Base-by-base conservation (phyloP, 83 land plant genomes). In the Diphasiastrum complanatum region DNA sequence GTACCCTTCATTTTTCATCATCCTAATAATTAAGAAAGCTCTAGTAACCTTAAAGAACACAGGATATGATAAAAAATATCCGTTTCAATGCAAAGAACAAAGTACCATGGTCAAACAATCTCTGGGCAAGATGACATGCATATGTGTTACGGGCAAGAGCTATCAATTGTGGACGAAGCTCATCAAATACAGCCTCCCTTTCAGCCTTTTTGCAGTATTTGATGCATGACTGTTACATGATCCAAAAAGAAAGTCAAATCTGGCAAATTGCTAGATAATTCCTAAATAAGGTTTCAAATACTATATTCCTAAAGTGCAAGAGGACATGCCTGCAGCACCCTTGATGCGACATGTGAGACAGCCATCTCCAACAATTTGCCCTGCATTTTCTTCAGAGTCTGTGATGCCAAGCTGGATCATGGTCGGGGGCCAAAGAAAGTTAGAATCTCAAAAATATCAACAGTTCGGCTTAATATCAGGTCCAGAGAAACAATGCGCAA, bases 331-430 rank as follows among this genome's bases (percentile, higher is more conserved):
- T 91, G 97, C 31, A 91, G 78, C 28, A 84, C 95, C 49, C 97
- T 93, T 26, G 97, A 82, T 22, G 83, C 71, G 41, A 84, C 76
- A 69, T 91, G 95, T 37, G 89, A 84, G 2, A 73, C 61, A 34
- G 87, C 90, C 80, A 91, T 91, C 63, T 84, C 93, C 35, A 71
- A 47, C n/a, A 79, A 75, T 64, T 87, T 91, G 26, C 95, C 97
- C 53, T 80, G 75, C 95, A 91, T 91, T 61, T 87, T 84, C 32
- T 68, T 45, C 55, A 91, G 19, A 18, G 78, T 80, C 70, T 86
- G 79, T 71, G 75, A 71, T 38, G 82, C 66, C 65, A 82, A 67
- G 72, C 88, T 86, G 56, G 20, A n/a, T n/a, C n/a, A n/a, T n/a
- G n/a, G n/a, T n/a, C n/a, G n/a, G n/a, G n/a, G n/a, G n/a, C n/a